A percentile compares a stretch with the other conserved stretches of the same genome.
Evolutionary conservation across 1,139 yeast species (phyloP).

Genomic region (Pichia sp.): DNA sequence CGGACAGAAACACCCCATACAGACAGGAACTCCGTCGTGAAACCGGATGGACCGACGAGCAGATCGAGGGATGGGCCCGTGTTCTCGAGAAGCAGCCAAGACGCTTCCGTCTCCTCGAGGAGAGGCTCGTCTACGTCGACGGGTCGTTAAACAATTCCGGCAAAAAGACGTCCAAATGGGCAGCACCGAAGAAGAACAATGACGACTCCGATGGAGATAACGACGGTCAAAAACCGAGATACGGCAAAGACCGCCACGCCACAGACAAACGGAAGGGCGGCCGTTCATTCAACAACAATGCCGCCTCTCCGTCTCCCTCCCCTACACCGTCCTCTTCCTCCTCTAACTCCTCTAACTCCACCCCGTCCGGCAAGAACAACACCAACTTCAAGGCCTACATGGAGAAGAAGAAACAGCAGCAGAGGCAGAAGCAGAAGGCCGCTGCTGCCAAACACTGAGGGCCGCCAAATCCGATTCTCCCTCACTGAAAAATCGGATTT

Average conservation of each 20-base stretch:
- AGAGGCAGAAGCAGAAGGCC: too few relatives aligned
- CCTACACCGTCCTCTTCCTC: constrained; percentile 7
- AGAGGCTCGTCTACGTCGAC: constrained; percentile 50
- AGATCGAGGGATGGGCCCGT: constrained; percentile 90
- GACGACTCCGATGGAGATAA: constrained; percentile 19
- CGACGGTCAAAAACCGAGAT: constrained; percentile 1
- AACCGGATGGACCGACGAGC: constrained; percentile 81
- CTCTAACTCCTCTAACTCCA: too few relatives aligned
- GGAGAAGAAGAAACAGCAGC: constrained; percentile 32
- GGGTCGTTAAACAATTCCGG: constrained; percentile 25
- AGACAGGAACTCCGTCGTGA: constrained; percentile 52
- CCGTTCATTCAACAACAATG: too few relatives aligned
- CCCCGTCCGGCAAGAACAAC: constrained; percentile 10
- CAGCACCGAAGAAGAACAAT: constrained; percentile 15
- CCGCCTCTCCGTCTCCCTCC: too few relatives aligned
- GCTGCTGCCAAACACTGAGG: constrained; percentile 43
- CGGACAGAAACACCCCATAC: constrained; percentile 47
- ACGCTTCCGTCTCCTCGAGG: constrained; percentile 60
- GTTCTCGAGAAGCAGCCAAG: constrained; percentile 68
- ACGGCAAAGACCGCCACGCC: not conserved
- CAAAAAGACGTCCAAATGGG: constrained; percentile 21
- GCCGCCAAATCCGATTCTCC: constrained; percentile 33
- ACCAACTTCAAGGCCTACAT: constrained; percentile 17
- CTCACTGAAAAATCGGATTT: too few relatives aligned
- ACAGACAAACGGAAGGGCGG: constrained; percentile 12